These are phyloP conservation scores for Colletotrichum cereale DNA, from an alignment of 2,329 filamentous ascomycete species.

Conservation along the genomic window DNA sequence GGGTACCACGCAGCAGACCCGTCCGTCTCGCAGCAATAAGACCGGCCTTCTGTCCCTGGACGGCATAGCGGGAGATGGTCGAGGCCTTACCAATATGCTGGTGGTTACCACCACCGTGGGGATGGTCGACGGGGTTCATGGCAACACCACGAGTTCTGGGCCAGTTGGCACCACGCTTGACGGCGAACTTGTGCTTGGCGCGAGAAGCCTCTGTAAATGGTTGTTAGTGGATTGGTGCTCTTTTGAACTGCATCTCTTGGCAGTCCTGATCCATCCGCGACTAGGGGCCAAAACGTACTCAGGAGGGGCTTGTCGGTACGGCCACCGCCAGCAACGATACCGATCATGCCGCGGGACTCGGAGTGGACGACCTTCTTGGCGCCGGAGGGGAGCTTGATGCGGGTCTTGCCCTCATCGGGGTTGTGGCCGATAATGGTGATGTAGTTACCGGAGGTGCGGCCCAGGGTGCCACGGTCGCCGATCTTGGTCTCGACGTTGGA, in stretches of 20 bases:
- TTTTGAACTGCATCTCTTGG: not conserved
- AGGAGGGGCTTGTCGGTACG: conserved; percentile 99
- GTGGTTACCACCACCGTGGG: conserved; percentile 99
- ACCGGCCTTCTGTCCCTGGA: conserved; percentile 99
- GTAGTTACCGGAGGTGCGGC: conserved; percentile 99
- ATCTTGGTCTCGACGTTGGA: conserved; percentile 99
- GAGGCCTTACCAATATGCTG: conserved; percentile 99
- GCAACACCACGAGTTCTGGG: conserved; percentile 99
- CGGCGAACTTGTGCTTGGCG: conserved; percentile 99
- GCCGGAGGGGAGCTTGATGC: conserved; percentile 98
- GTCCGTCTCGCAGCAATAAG: conserved; percentile 99
- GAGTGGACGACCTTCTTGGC: conserved; percentile 99
- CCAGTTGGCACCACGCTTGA: conserved; percentile 95
- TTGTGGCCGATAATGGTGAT: conserved; percentile 98
- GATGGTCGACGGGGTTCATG: conserved; percentile 99
- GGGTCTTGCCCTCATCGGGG: conserved; percentile 99
- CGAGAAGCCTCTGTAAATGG: conserved; percentile 87
- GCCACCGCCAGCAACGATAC: conserved; percentile 99
- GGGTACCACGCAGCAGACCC: conserved; percentile 99
- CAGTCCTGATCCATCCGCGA: not conserved
- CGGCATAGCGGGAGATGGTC: conserved; percentile 98
- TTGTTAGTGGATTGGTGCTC: conserved; percentile 54
- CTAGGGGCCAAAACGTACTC: conserved; percentile 68
- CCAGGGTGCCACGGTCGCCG: conserved; percentile 95
- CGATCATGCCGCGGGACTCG: conserved; percentile 96